Conservation (phyloP, 352 stramenopile genomes). For the Globisporangium barbulae region DNA sequence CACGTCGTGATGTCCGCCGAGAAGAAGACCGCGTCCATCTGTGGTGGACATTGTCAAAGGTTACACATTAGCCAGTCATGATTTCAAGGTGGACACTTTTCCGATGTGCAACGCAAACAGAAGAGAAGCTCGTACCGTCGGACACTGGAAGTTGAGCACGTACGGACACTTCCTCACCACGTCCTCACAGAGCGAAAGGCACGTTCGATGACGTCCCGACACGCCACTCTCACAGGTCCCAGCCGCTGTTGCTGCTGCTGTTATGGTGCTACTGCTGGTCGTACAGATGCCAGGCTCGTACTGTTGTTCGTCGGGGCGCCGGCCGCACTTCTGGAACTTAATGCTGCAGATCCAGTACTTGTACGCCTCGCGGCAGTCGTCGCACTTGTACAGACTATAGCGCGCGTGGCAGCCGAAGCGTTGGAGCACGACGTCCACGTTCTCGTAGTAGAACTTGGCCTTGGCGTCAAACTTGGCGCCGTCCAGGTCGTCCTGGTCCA, state of each 20-base stretch:
- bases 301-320: slow-evolving; percentile 2
- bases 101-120: neutral
- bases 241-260: slow-evolving; percentile 6
- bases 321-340: slow-evolving; percentile 76
- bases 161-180: slow-evolving; percentile 84
- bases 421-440: slow-evolving; percentile 75
- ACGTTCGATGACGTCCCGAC: slow-evolving; percentile 54
- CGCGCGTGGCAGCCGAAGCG: slow-evolving; percentile 78
- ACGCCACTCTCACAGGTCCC: slow-evolving; percentile 38
- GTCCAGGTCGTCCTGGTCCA: slow-evolving; percentile 50
- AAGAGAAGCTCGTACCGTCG: slow-evolving; percentile 32
- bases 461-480: slow-evolving; percentile 50
- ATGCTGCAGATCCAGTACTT: slow-evolving; percentile 88
- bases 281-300: neutral
- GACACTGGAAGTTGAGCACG: slow-evolving; percentile 83
- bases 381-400: slow-evolving; percentile 80
- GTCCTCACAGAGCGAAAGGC: slow-evolving; percentile 81
- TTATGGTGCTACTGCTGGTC: slow-evolving; percentile 14
- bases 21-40: slow-evolving; percentile 76
- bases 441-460: slow-evolving; percentile 76
- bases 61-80: neutral
- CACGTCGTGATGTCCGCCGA: slow-evolving; percentile 62
- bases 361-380: slow-evolving; percentile 84
- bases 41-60: neutral
- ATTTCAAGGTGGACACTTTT: neutral